Evolutionary conservation across 164 flowering plant species (phyloP), one percentile per base, ranked within the genome.

Genomic region (Houttuynia cordata): DNA sequence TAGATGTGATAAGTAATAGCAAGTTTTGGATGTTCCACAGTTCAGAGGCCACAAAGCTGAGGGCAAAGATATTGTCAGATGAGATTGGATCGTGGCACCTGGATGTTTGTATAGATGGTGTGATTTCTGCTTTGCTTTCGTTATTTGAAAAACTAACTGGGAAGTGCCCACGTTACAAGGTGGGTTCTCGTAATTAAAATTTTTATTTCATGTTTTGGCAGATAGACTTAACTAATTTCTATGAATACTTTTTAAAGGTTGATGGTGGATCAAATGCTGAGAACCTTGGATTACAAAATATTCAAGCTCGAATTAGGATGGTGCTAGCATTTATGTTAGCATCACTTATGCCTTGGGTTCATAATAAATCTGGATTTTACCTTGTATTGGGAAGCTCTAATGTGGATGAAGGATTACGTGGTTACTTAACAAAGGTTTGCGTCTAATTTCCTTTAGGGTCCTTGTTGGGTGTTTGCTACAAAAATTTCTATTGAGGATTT

Each of bases 31-130:
- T n/a, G n/a, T 56, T 52, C 64, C 76, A 73, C 79, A 93, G 99
- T 73, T 93, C 99, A 57, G 91, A 80, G 69, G 78, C 76, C 50
- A 93, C 99, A 54, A 82, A 57, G 63, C 66, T 70, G 50, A 69
- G 95, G 40, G 97, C 99, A 34, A 93, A 86, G 75, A 66, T 73
- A 24, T 75, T 93, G 49, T 87, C 97, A 51, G 85, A 83, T 62
- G 99, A 93, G 79, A 83, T 93, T 74, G 99, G 99, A 23, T 76
- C 99, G 57, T 88, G 97, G 96, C 99, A 90, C 80, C 92, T 90
- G 68, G 84, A 86, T 74, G 78, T 92, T 69, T 68, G 63, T 68
- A 93, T 93, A 65, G 99, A 93, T 70, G 70, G 68, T 59, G 89
- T 93, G 65, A 76, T 90, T 59, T 90, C 95, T 60, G 73, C 97